Evolutionary conservation across 768 basidiomycete genomes (phyloP), one percentile per base, ranked within the genome.

Genomic region (Lactarius akahatsu): DNA sequence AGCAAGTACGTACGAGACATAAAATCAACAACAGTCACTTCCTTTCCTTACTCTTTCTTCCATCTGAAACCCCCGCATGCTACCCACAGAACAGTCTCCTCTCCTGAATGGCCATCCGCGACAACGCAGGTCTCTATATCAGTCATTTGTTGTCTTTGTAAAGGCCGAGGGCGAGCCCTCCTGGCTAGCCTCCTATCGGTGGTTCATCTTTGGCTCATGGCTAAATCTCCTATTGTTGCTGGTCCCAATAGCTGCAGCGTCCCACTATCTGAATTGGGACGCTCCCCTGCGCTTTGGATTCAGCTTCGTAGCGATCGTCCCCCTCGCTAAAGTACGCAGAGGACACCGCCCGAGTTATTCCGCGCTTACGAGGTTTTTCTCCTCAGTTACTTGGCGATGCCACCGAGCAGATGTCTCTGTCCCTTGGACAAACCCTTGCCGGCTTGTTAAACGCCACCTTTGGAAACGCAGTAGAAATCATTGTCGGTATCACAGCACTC

Each of bases 401-500:
- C 0, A 94, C 92, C 0, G 91, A 94, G 59, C 90, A 92, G 75
- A 81, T 91, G 80, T 89, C 89, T 1, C 74, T 87, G 57, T 86
- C 85, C 71, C 79, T 96, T 57, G 94, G 94, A 5, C 86, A 94
- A 72, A 95, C 93, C 1, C 79, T 95, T 38, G 92, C 93, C 47
- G 94, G 93, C 32, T 80, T 96, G 4, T 79, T 96, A 61, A 96
- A 96, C 71, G 94, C 92, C 9, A 85, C 90, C 1, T 91, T 91
- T 68, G 89, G 89, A 36, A 91, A 91, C 72, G 90, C 90, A 10
- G 90, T 94, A 55, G 93, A 95, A 75, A 91, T 94, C 59, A 94
- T 94, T 69, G 92, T 96, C 43, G 94, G 92, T 50, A 78, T 96
- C 67, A 90, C 91, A 60, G 94, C 94, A 38, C 79, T 97, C 20